Evolutionary conservation across 345 rosid species (phyloP).

Genomic region (Eucalyptus pauciflora): DNA sequence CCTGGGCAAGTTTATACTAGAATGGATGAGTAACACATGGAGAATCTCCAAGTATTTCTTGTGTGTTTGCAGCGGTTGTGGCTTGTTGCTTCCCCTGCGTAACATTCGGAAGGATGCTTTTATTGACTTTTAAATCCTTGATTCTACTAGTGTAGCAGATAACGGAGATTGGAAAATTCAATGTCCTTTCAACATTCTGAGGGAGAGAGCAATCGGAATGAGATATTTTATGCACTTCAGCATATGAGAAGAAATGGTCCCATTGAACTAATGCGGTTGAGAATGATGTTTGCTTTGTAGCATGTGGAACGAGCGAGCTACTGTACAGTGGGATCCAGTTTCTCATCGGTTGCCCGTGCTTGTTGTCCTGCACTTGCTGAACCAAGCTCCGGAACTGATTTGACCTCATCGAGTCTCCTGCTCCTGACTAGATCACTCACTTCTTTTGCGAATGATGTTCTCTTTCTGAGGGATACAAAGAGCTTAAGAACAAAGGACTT

Average conservation of each 20-base stretch:
- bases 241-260: neutral
- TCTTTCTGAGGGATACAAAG: slow-evolving; percentile 6
- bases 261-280: neutral
- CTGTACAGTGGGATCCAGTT: neutral
- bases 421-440: neutral
- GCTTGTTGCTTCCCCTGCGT: no score
- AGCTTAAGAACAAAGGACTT: neutral
- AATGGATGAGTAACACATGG: no score
- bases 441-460: neutral
- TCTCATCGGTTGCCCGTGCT: neutral
- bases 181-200: no score
- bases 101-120: no score
- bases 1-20: no score
- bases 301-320: neutral
- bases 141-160: no score
- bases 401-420: neutral
- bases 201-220: no score
- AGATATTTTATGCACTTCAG: neutral
- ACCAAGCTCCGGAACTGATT: neutral
- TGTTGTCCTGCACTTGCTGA: neutral
- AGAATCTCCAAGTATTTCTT: no score
- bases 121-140: no score
- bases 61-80: no score
- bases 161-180: no score
- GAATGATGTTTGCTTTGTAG: neutral